Conservation (phyloP, 192 early-diverging fungal genomes). For the Gamsiella multidivaricata region DNA sequence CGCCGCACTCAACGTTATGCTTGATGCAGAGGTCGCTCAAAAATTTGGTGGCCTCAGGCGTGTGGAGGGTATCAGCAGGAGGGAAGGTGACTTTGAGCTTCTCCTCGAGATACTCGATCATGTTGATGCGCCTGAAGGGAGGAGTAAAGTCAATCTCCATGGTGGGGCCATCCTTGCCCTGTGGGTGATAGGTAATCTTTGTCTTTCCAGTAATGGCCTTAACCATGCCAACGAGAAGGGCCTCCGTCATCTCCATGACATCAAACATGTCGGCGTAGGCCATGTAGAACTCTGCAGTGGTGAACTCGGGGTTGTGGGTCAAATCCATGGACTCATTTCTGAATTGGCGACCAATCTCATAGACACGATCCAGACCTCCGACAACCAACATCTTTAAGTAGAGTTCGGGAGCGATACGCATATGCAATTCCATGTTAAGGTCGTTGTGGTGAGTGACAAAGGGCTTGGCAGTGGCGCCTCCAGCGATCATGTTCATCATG, state of each 20-base stretch:
- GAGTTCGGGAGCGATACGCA: constrained; percentile 98
- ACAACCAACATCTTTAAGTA: constrained; percentile 98
- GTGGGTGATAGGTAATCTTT: constrained; percentile 94
- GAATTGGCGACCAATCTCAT: constrained; percentile 99
- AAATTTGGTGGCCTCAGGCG: constrained; percentile 87
- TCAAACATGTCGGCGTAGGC: constrained; percentile 99
- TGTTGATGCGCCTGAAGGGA: constrained; percentile 93
- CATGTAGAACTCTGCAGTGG: constrained; percentile 99
- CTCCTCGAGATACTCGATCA: constrained; percentile 94
- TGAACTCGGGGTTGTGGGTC: constrained; percentile 99
- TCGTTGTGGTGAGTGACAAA: constrained; percentile 99
- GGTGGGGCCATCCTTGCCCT: constrained; percentile 81
- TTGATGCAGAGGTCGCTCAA: constrained; percentile 92
- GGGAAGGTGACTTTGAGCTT: constrained; percentile 94
- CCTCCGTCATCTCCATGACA: constrained; percentile 95
- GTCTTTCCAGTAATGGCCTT: constrained; percentile 90
- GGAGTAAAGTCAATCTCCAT: constrained; percentile 96
- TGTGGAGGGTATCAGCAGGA: constrained; percentile 81
- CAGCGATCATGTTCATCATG: constrained; percentile 99
- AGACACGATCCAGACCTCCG: constrained; percentile 97
- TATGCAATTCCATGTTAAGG: constrained; percentile 97
- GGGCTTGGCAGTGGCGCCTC: constrained; percentile 99
- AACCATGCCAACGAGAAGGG: constrained; percentile 90
- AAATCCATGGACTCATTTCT: constrained; percentile 98
- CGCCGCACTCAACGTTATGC: constrained; percentile 94